Evolutionary conservation across 306 rosid genomes (phyloP).

Genomic region (Ziziphus jujuba): DNA sequence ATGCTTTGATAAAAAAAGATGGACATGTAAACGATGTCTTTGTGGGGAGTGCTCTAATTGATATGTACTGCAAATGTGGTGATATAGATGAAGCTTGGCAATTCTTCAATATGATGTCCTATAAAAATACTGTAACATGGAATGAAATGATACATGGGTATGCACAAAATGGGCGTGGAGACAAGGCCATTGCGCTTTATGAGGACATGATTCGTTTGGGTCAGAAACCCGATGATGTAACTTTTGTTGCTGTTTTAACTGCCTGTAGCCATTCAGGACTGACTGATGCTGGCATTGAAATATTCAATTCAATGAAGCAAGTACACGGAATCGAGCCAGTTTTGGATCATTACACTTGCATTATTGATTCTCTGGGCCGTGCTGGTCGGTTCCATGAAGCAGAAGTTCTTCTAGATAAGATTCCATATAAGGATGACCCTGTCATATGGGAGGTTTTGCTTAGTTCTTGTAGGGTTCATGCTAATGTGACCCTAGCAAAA

Average conservation of each 20-base stretch:
- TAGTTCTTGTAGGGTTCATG: constrained; percentile 70
- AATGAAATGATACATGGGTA: constrained; percentile 84
- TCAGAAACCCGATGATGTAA: constrained; percentile 61
- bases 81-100: constrained; percentile 46
- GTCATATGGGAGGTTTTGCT: constrained; percentile 85
- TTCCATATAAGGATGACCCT: constrained; percentile 71
- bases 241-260: constrained; percentile 64
- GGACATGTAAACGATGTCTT: constrained; percentile 52
- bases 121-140: constrained; percentile 66
- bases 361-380: constrained; percentile 68
- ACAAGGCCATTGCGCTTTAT: constrained; percentile 60
- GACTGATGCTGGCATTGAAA: constrained; percentile 63
- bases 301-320: constrained; percentile 62
- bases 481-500: constrained; percentile 56
- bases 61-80: constrained; percentile 82
- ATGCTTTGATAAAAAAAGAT: constrained; percentile 61
- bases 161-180: constrained; percentile 74
- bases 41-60: constrained; percentile 72
- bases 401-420: constrained; percentile 54
- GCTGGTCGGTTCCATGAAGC: constrained; percentile 69
- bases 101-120: constrained; percentile 48
- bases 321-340: constrained; percentile 48
- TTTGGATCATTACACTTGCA: constrained; percentile 72
- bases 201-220: constrained; percentile 53
- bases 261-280: constrained; percentile 83